phyloP scores from a whole-genome alignment of 1,139 yeast genomes.

The Scheffersomyces illinoinensis region DNA sequence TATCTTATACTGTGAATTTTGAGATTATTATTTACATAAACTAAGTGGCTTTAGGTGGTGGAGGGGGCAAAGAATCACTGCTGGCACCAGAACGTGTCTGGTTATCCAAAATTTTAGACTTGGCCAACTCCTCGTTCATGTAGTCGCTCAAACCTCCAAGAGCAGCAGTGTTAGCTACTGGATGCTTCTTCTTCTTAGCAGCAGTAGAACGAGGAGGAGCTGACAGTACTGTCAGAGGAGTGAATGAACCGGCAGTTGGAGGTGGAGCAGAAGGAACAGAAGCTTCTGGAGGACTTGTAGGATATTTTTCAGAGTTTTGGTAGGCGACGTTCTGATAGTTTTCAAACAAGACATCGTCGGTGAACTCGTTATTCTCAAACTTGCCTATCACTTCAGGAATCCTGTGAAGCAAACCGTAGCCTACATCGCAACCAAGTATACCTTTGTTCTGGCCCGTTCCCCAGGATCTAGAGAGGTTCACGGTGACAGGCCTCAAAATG shows the following conservation, averaged over 20 bases:
- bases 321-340: conserved; percentile 17
- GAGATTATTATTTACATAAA: background rate
- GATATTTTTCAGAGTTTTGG: conserved; percentile 5
- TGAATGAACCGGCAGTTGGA: conserved; percentile 6
- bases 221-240: conserved; percentile 9
- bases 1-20: background rate
- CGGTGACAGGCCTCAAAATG: conserved; percentile 81
- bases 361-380: conserved; percentile 32
- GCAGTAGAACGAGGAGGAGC: conserved; percentile 24
- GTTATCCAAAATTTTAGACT: conserved; percentile 39
- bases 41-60: conserved; percentile 16
- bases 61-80: conserved; percentile 29
- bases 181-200: conserved; percentile 34
- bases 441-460: conserved; percentile 62
- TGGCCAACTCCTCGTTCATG: conserved; percentile 49
- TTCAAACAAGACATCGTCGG: conserved; percentile 43
- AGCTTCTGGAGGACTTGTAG: conserved; percentile 2
- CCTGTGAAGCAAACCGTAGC: conserved; percentile 86
- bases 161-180: conserved; percentile 20
- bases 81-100: conserved; percentile 11
- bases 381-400: conserved; percentile 70
- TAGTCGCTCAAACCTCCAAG: conserved; percentile 36
- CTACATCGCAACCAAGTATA: conserved; percentile 90
- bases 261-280: conserved; percentile 20
- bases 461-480: conserved; percentile 50